Base-by-base conservation (phyloP, 2,329 filamentous ascomycete genomes). In the Orbilia ellipsospora region DNA sequence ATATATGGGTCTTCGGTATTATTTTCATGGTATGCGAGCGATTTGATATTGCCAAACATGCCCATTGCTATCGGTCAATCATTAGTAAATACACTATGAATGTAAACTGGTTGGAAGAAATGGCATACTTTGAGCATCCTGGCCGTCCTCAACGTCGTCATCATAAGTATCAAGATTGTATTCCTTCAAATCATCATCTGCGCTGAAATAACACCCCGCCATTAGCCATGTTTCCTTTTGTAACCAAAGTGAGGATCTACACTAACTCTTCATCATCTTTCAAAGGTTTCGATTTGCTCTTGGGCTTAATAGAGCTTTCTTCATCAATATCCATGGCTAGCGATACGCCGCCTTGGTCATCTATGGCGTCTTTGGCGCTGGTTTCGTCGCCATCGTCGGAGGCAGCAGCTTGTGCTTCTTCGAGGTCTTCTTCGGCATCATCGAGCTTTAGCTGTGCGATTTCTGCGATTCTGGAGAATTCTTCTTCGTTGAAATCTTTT, bases 91-190 rank as follows among this genome's bases (percentile, higher is more conserved):
- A 18, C 2, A 23, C 13, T 2, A 16, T 44, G 2, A n/a, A 54
- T 18, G 8, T 2, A n/a, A 40, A 57, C 20, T 7, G 20, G 15
- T 40, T 45, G 36, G 23, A 31, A 51, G n/a, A 36, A 6, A 36
- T 7, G 28, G 28, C 64, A 55, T 76, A 80, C 90, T 88, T 80
- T 92, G 90, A 59, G 88, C 89, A 16, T 83, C 83, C 20, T 85
- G 85, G 18, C 85, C 85, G 73, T 92, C 88, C 0, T 13, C 60
- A 2, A 88, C 86, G 13, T 88, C 86, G 6, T 95, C 91, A 80
- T 99, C 95, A 82, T 99, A 99, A 83, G 97, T 90, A 78, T 98
- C 94, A 65, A 99, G 87, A 81, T 99, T 90, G 83, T 97, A 99
- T 83, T 99, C 93, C 83, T 94, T 95, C 59, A 99, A 86, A 81